Percentiles rank a stretch among this genome's conserved stretches.
Evolutionary conservation across 768 basidiomycete species (phyloP).

Genomic region (Tubosaeta brunneosetosa): DNA sequence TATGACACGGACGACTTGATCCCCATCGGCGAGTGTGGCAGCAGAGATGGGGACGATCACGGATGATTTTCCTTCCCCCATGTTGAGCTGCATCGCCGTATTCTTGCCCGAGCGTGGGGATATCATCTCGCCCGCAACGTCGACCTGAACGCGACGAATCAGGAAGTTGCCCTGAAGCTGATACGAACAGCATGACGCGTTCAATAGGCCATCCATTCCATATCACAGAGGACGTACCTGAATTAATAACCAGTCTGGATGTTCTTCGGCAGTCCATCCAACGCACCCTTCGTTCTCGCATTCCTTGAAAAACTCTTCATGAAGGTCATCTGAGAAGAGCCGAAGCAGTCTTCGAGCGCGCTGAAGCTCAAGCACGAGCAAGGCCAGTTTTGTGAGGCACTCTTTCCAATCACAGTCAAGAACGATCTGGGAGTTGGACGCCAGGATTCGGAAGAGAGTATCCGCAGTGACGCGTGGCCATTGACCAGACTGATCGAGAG

Average conservation of each 20-base stretch:
- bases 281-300: constrained; percentile 14
- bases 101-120: constrained; percentile 27
- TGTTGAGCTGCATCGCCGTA: constrained; percentile 45
- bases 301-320: constrained; percentile 16
- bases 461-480: constrained; percentile 35
- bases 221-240: constrained; percentile 5
- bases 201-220: background rate
- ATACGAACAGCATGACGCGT: constrained; percentile 11
- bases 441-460: constrained; percentile 27
- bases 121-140: constrained; percentile 32
- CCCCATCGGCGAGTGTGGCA: constrained; percentile 24
- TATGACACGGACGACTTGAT: constrained; percentile 29
- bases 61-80: constrained; percentile 51
- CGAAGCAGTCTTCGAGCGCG: constrained; percentile 32
- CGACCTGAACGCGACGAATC: constrained; percentile 25
- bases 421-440: constrained; percentile 12
- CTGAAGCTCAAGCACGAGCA: constrained; percentile 30
- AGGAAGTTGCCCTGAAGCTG: constrained; percentile 26
- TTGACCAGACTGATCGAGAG: constrained; percentile 14
- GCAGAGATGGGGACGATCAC: constrained; percentile 34
- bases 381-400: constrained; percentile 26
- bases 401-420: constrained; percentile 26
- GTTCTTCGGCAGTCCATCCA: constrained; percentile 12
- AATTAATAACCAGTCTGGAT: constrained; percentile 21
- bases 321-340: constrained; percentile 6